Evolutionary conservation across 2,329 filamentous ascomycete genomes (phyloP).

Genomic region (Westerdykella ornata): DNA sequence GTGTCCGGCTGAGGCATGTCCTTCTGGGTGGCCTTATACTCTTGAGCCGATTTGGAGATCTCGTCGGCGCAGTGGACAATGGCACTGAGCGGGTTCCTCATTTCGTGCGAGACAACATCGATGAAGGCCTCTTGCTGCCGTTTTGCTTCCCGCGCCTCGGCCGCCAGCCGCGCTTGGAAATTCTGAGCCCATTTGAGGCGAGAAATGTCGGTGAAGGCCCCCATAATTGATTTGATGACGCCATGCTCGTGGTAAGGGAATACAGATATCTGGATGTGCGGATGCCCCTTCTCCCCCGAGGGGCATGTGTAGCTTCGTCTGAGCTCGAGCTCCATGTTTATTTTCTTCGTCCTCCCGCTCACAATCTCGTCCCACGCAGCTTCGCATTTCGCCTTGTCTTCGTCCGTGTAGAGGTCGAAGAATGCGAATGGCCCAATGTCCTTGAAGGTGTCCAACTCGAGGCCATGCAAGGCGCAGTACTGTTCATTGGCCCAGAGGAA

Average conservation of each 20-base stretch:
- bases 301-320: conserved; percentile 29
- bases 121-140: conserved; percentile 38
- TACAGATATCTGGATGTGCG: conserved; percentile 28
- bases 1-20: not conserved
- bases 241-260: conserved; percentile 32
- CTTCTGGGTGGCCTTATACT: conserved; percentile 11
- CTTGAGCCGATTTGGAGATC: conserved; percentile 35
- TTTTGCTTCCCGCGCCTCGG: conserved; percentile 36
- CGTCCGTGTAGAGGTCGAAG: conserved; percentile 24
- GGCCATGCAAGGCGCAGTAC: conserved; percentile 27
- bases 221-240: conserved; percentile 31
- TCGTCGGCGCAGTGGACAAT: conserved; percentile 43
- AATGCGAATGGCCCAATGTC: conserved; percentile 14
- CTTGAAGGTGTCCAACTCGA: conserved; percentile 11
- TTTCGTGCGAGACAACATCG: conserved; percentile 40
- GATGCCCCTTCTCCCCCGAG: conserved; percentile 25
- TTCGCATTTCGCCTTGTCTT: conserved; percentile 21
- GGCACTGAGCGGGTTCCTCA: conserved; percentile 42
- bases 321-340: conserved; percentile 23
- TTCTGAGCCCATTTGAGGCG: conserved; percentile 36
- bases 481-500: conserved; percentile 34
- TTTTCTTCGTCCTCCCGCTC: conserved; percentile 18
- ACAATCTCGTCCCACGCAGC: conserved; percentile 21
- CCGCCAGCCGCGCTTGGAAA: conserved; percentile 34
- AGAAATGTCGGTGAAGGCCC: conserved; percentile 37